Conservation (phyloP, 441 rosid genomes). For the Corymbia citriodora region DNA sequence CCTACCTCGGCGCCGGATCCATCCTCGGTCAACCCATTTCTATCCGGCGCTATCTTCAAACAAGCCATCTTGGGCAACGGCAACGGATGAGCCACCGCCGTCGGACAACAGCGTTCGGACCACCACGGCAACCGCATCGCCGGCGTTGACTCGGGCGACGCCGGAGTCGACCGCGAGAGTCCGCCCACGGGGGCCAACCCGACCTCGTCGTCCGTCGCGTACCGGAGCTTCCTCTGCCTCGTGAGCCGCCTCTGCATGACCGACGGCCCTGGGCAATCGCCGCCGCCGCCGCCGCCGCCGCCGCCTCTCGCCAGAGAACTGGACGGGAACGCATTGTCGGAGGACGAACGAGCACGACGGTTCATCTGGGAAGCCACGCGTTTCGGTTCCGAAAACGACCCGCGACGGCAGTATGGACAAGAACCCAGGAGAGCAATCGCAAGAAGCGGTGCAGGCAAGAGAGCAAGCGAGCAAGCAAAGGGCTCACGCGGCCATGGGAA, state of each 20-base stretch:
- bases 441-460: background rate
- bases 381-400: background rate
- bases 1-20: background rate
- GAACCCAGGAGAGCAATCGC: background rate
- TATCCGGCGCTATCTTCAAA: slow-evolving; percentile 8
- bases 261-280: slow-evolving; percentile 1
- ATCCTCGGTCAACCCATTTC: slow-evolving; percentile 19
- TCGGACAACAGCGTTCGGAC: slow-evolving; percentile 18
- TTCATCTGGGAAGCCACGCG: slow-evolving; percentile 18
- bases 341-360: background rate
- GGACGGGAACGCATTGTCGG: slow-evolving; percentile 9
- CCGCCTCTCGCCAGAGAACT: background rate
- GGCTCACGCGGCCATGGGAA: background rate
- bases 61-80: slow-evolving; percentile 39
- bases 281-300: background rate
- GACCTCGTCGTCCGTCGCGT: slow-evolving; percentile 30
- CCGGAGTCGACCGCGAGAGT: slow-evolving; percentile 13
- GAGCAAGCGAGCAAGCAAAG: background rate
- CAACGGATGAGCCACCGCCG: slow-evolving; percentile 45
- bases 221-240: slow-evolving; percentile 42
- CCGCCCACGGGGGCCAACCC: slow-evolving; percentile 17
- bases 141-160: slow-evolving; percentile 20
- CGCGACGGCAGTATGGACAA: background rate
- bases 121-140: slow-evolving; percentile 9
- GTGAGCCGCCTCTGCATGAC: slow-evolving; percentile 27